A percentile compares a stretch with the other conserved stretches of the same genome.
Conservation (phyloP, 768 basidiomycete species). For the Amanita phalloides region DNA sequence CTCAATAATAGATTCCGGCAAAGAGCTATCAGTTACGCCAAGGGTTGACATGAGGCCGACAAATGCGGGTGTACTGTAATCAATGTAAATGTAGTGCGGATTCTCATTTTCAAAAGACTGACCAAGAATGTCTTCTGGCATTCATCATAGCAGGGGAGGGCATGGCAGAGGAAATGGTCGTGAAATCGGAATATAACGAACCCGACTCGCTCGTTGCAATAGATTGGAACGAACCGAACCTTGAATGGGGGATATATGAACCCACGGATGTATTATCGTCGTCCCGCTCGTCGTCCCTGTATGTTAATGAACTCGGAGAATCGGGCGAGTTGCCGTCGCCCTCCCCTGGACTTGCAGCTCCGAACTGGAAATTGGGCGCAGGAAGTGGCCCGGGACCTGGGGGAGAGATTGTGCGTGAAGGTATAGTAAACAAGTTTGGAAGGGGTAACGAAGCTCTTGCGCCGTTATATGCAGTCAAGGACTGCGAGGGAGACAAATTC, state of each 20-base stretch:
- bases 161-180: slow-evolving; percentile 17
- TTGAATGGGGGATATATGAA: slow-evolving; percentile 38
- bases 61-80: slow-evolving; percentile 25
- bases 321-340: slow-evolving; percentile 50
- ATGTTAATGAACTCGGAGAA: slow-evolving; percentile 32
- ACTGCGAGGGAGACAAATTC: slow-evolving; percentile 25
- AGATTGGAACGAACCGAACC: slow-evolving; percentile 54
- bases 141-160: slow-evolving; percentile 2
- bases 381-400: slow-evolving; percentile 50
- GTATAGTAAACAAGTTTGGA: slow-evolving; percentile 31
- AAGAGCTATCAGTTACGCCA: slow-evolving; percentile 21
- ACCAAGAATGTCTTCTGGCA: slow-evolving; percentile 32
- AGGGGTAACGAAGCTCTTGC: slow-evolving; percentile 39
- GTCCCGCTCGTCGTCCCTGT: slow-evolving; percentile 38
- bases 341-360: slow-evolving; percentile 41
- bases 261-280: slow-evolving; percentile 35
- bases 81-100: slow-evolving; percentile 7
- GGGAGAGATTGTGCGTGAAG: slow-evolving; percentile 32
- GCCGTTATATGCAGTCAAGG: slow-evolving; percentile 30
- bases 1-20: slow-evolving; percentile 6
- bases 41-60: slow-evolving; percentile 31
- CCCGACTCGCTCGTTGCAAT: slow-evolving; percentile 52
- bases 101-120: slow-evolving; percentile 12
- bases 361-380: slow-evolving; percentile 53
- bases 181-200: slow-evolving; percentile 34